phyloP scores from a whole-genome alignment of 208 protist genomes.

The Crithidia fasciculata region DNA sequence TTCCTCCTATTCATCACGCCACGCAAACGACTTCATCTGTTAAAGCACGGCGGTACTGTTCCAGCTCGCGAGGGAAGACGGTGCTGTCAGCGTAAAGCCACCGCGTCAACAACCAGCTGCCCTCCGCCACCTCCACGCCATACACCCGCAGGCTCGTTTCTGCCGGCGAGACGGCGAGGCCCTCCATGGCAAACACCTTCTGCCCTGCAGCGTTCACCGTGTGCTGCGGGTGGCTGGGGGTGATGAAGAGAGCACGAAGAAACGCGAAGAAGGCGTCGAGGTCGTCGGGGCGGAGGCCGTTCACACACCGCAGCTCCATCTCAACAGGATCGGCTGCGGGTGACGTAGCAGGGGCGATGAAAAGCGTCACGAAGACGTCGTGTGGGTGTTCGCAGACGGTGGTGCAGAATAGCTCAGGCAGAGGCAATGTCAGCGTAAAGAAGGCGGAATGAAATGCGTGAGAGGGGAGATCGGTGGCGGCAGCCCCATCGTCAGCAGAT shows the following conservation, averaged over 20 bases:
- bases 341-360: constrained; percentile 22
- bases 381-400: constrained; percentile 56
- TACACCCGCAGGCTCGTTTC: constrained; percentile 49
- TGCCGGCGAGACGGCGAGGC: constrained; percentile 25
- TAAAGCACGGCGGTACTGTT: constrained; percentile 48
- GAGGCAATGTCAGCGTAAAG: constrained; percentile 46
- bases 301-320: constrained; percentile 53
- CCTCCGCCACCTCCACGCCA: constrained; percentile 29
- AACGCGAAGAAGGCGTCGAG: constrained; percentile 31
- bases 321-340: constrained; percentile 40
- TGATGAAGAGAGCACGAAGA: constrained; percentile 42
- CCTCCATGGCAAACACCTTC: constrained; percentile 36
- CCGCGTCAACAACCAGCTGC: constrained; percentile 53
- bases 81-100: constrained; percentile 40
- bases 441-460: constrained; percentile 42
- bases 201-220: constrained; percentile 31
- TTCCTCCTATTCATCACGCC: constrained; percentile 1
- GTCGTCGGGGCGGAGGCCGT: constrained; percentile 9
- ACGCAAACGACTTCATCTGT: constrained; percentile 22
- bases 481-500: background rate
- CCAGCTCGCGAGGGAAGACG: constrained; percentile 39
- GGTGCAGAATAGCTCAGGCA: constrained; percentile 39
- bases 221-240: constrained; percentile 12
- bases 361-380: constrained; percentile 51
- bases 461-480: background rate